Percentiles rank a stretch among this genome's conserved stretches.
Conservation (phyloP, 2,329 filamentous ascomycete species). For the Tolypocladium capitatum region DNA sequence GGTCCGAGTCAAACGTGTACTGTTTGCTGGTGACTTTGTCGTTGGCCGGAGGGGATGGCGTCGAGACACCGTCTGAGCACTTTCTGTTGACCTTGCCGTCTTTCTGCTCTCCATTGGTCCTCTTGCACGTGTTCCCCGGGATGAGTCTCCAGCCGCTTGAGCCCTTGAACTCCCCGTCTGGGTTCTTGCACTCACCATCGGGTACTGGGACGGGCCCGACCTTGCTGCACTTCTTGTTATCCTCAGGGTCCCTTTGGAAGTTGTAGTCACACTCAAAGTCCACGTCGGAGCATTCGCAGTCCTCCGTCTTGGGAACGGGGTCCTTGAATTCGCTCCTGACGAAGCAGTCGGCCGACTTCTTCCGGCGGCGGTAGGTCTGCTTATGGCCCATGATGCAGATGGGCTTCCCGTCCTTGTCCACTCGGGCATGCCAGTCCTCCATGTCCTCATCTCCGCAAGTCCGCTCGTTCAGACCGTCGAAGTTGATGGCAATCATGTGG, state of each 20-base stretch:
- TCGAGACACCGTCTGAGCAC: conserved; percentile 50
- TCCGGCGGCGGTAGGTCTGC: conserved; percentile 74
- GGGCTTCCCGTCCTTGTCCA: conserved; percentile 66
- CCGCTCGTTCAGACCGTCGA: conserved; percentile 64
- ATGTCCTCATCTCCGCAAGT: conserved; percentile 70
- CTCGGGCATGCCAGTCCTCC: conserved; percentile 77
- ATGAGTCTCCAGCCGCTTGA: conserved; percentile 88
- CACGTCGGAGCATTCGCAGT: conserved; percentile 66
- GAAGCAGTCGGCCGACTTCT: conserved; percentile 80
- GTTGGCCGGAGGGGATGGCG: conserved; percentile 38
- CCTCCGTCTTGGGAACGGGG: conserved; percentile 52
- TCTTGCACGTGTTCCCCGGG: conserved; percentile 63
- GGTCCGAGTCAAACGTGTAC: conserved; percentile 48
- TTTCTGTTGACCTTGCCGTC: conserved; percentile 61
- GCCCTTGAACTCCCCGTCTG: conserved; percentile 64
- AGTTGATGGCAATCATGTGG: conserved; percentile 67
- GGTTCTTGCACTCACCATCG: conserved; percentile 56
- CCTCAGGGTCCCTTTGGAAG: conserved; percentile 53
- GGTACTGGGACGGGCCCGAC: conserved; percentile 51
- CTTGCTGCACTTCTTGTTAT: conserved; percentile 56
- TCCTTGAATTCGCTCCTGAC: conserved; percentile 77
- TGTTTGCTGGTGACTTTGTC: conserved; percentile 53
- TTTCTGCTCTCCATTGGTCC: conserved; percentile 46
- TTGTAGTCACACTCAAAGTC: conserved; percentile 98
- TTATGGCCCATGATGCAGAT: conserved; percentile 94